A percentile compares a stretch with the other conserved stretches of the same genome.
Evolutionary conservation across 2,329 filamentous ascomycete genomes (phyloP).

Genomic region (Lasiodiplodia sp.): DNA sequence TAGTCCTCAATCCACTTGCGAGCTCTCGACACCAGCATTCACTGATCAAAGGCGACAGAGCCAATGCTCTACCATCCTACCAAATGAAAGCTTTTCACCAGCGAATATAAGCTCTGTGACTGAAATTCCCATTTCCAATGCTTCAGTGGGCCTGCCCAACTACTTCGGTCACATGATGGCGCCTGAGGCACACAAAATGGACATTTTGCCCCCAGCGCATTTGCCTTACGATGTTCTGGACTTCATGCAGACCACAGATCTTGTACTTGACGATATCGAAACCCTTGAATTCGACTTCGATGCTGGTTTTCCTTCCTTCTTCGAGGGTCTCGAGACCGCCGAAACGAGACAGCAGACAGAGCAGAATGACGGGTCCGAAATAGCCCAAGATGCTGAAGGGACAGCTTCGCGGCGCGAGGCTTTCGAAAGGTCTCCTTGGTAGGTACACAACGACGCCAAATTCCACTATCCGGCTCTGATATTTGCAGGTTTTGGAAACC

Average conservation of each 20-base stretch:
- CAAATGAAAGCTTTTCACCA: not conserved
- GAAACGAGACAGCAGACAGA: slow-evolving; percentile 4
- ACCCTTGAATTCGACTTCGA: slow-evolving; percentile 32
- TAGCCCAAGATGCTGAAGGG: not conserved
- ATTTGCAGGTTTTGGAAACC: slow-evolving; percentile 39
- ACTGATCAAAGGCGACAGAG: not conserved
- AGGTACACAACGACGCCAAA: not conserved
- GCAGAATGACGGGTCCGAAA: not conserved
- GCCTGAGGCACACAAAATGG: not conserved
- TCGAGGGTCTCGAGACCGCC: not conserved
- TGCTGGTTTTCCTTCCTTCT: not conserved
- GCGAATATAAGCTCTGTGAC: too few relatives aligned
- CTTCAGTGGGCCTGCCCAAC: not conserved
- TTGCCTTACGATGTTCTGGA: slow-evolving; percentile 27
- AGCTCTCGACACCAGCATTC: not conserved
- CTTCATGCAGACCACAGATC: slow-evolving; percentile 32
- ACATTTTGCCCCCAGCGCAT: slow-evolving; percentile 33
- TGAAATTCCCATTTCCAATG: not conserved
- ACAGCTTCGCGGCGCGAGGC: not conserved
- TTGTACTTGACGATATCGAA: slow-evolving; percentile 33
- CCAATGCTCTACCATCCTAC: not conserved
- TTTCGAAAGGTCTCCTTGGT: slow-evolving; percentile 22
- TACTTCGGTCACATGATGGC: not conserved
- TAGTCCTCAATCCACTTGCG: slow-evolving; percentile 12
- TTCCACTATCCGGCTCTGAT: too few relatives aligned